Evolutionary conservation across 2,329 filamentous ascomycete species (phyloP), one percentile per base, ranked within the genome.

Genomic region (Talaromyces sp.): DNA sequence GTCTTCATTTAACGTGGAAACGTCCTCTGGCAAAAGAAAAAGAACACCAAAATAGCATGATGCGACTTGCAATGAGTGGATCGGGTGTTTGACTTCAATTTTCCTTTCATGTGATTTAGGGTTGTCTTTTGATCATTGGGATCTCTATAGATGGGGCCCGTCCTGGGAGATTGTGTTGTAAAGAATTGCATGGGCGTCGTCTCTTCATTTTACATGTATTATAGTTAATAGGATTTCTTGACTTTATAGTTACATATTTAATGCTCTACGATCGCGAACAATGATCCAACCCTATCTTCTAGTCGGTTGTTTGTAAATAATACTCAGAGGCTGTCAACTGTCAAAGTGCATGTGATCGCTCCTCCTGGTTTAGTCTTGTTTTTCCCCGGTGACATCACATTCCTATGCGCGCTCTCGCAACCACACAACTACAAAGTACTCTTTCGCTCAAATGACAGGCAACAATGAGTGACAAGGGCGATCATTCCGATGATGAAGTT

Each of bases 101-200:
- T 63, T 63, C 41, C 52, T 57, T 57, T 63, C 49, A 56, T 63
- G 61, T 63, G 60, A 56, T 49, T 62, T 62, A 45, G 60, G 49
- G n/a, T 56, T 62, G 35, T 56, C 39, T 57, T 52, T 47, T 47
- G 61, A 47, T 63, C 49, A 43, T 47, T 52, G 39, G 49, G 60
- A 39, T 27, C 31, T 49, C 43, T 52, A 43, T 45, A 58, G 27
- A 24, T 61, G 24, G 58, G 27, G 43, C 45, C 60, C 49, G 50
- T 39, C 52, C 41, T 39, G 37, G 61, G 52, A 56, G 61, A 63
- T 47, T 63, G 61, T 63, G 56, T 45, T 52, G 24, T 52, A 16
- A 33, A 52, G 31, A 56, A 57, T 41, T 63, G 61, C 61, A 63
- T 57, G 61, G 61, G 61, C 61, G 50, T 63, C 52, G 37, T 62